Base-by-base conservation (phyloP, 768 basidiomycete genomes). In the Calocybe indica region DNA sequence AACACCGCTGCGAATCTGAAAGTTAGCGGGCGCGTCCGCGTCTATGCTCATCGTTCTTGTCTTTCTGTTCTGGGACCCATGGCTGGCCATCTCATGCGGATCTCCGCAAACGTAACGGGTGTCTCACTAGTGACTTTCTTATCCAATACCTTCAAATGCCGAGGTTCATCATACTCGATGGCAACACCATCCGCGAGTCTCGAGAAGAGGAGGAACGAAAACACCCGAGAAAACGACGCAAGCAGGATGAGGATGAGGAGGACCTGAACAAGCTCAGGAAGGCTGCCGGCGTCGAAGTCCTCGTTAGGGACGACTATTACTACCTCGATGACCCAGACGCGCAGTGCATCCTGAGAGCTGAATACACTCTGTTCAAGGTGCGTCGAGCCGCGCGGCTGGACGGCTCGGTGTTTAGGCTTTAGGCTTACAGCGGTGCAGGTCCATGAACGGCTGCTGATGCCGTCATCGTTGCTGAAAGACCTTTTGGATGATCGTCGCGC, bases 291-390 rank as follows among this genome's bases (percentile, higher is more conserved):
- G 49, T 55, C n/a, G 45, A 49, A 15, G 43, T 46, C 31, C 52
- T 58, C 22, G 50, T 54, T 9, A 52, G 56, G 13, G 65, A 77
- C 45, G 53, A 63, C 0, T 58, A 63, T 29, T 77, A 70, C 48
- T 79, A 69, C 52, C 62, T 63, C 40, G 62, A 62, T 0, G 64
- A 64, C 31, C 46, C 44, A 1, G 63, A 62, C 47, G 74, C 71
- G 14, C 65, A 66, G 40, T 72, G 69, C 36, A 63, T 73, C 30
- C 53, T 80, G 1, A 65, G 71, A 31, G 70, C 78, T 10, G 66
- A 64, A 50, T 68, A 66, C 36, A 70, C 63, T 0, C 47, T 79
- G 13, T 80, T 79, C 67, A 77, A 76, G 68, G 79, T 79, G 55
- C 32, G 54, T 56, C 40, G 34, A 9, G 11, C 10, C 13, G 33